Evolutionary conservation across 805 yeast species (phyloP).

Genomic region (Pichia nakasei): DNA sequence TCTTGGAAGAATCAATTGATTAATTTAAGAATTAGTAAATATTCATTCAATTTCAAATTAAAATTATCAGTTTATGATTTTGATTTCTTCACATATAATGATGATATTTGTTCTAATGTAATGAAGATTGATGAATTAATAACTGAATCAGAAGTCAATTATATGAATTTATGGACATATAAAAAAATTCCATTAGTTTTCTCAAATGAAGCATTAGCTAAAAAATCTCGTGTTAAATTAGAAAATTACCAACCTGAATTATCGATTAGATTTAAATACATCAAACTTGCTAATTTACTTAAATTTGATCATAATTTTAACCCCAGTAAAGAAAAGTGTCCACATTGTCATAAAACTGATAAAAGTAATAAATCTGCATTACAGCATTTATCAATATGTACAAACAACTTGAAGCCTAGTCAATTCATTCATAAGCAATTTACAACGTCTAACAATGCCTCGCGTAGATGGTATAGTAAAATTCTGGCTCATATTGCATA

Average conservation of each 20-base stretch:
- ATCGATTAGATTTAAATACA: conserved; percentile 11
- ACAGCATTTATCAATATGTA: conserved; percentile 84
- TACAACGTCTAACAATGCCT: conserved; percentile 74
- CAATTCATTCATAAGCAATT: conserved; percentile 42
- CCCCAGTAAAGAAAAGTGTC: conserved; percentile 55
- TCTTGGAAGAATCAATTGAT: conserved; percentile 63
- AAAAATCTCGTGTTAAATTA: not conserved
- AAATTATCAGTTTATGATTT: conserved; percentile 73
- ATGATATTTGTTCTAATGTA: conserved; percentile 62
- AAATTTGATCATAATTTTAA: conserved; percentile 5
- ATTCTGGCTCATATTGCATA: conserved; percentile 75
- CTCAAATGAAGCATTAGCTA: conserved; percentile 6
- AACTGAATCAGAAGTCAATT: conserved; percentile 6
- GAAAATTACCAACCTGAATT: conserved; percentile 6
- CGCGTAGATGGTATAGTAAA: conserved; percentile 83
- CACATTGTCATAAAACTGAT: conserved; percentile 61
- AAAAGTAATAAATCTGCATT: conserved; percentile 53
- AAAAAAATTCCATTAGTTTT: conserved; percentile 7
- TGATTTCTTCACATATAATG: conserved; percentile 77
- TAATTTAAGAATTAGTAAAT: conserved; percentile 64
- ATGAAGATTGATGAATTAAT: conserved; percentile 40
- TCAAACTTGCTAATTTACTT: conserved; percentile 3
- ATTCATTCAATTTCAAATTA: conserved; percentile 58
- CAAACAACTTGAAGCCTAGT: conserved; percentile 29
- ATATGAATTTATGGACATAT: conserved; percentile 8